These are phyloP conservation scores for Rhizophagus sp. DNA, from an alignment of 192 early-diverging fungal genomes.

Conservation along the genomic window DNA sequence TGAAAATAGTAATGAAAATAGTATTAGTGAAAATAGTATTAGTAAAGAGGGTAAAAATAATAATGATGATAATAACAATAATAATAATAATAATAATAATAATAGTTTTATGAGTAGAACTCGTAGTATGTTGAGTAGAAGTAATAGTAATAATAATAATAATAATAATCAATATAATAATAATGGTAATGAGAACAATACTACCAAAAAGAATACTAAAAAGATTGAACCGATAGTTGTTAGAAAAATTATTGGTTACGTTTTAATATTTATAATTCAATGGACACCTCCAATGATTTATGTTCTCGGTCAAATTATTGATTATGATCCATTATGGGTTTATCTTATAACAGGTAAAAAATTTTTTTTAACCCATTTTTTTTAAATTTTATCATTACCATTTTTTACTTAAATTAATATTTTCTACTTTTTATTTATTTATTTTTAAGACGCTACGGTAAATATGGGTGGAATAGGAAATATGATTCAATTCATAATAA, in stretches of 20 bases:
- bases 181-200: background rate
- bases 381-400: too few species aligned
- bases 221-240: constrained; percentile 10
- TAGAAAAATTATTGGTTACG: constrained; percentile 19
- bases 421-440: background rate
- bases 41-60: too few species aligned
- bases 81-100: background rate
- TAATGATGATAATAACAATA: background rate
- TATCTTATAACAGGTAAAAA: constrained; percentile 25
- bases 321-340: constrained; percentile 16
- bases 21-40: background rate
- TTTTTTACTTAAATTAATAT: too few species aligned
- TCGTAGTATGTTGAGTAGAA: background rate
- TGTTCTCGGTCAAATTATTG: constrained; percentile 14
- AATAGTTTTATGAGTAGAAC: background rate
- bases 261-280: constrained; percentile 21
- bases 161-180: background rate
- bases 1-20: background rate
- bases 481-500: constrained; percentile 22
- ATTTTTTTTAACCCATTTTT: too few species aligned
- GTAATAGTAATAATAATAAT: background rate
- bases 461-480: constrained; percentile 20
- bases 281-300: constrained; percentile 22
- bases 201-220: background rate
- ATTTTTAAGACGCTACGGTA: background rate